phyloP scores from a whole-genome alignment of 2,329 filamentous ascomycete species.

The Verticillium zaregamsianum region DNA sequence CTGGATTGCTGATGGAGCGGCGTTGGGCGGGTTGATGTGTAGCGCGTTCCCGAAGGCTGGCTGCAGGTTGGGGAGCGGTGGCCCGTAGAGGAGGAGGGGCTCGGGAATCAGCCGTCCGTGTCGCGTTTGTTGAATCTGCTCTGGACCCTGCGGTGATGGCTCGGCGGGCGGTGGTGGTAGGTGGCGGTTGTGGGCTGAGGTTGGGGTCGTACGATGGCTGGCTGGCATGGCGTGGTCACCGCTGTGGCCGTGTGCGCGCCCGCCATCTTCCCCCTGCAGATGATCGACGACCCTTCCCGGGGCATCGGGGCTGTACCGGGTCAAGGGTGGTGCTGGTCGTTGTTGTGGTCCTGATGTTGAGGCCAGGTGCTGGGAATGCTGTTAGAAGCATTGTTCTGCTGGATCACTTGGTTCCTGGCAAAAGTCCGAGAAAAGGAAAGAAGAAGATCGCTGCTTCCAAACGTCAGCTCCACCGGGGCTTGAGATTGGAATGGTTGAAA shows the following conservation, averaged over 20 bases:
- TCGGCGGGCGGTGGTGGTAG: not conserved
- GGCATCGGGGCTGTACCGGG: not conserved
- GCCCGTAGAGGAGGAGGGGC: not conserved
- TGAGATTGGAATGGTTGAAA: not conserved
- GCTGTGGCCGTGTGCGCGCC: not conserved
- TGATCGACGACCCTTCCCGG: not conserved
- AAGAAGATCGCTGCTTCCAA: not conserved
- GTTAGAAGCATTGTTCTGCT: not conserved
- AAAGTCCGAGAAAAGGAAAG: not conserved
- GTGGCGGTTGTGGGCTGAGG: not conserved
- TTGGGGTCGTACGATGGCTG: not conserved
- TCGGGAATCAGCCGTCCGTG: not conserved
- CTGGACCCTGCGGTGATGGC: not conserved
- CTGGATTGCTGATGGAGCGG: not conserved
- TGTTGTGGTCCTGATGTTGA: not conserved
- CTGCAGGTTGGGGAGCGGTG: not conserved
- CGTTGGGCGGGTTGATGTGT: not conserved
- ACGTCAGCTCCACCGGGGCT: not conserved
- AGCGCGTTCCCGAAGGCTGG: not conserved
- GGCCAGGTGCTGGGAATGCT: not conserved
- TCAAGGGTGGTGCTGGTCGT: not conserved
- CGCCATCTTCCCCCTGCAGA: not conserved
- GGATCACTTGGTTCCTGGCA: not conserved
- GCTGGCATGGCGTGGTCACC: not conserved
- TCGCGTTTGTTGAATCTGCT: not conserved